Percentiles rank a stretch among this genome's conserved stretches.
Evolutionary conservation across 31 red algal species (phyloP).

Genomic region (Endocladia muricata): DNA sequence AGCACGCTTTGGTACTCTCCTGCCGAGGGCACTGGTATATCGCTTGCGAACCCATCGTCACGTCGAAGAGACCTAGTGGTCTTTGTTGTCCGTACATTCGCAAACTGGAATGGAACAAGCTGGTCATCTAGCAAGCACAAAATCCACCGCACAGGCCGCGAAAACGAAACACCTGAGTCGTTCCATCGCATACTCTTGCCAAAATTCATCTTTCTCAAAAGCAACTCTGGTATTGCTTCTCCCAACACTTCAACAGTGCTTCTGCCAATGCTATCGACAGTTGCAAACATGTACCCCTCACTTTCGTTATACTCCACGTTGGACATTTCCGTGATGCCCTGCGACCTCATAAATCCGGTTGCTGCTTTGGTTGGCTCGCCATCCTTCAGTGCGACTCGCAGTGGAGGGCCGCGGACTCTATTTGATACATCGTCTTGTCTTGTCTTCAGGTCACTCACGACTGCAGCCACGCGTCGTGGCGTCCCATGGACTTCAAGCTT

Average conservation of each 20-base stretch:
- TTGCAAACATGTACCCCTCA: conserved; percentile 75
- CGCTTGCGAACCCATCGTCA: conserved; percentile 40
- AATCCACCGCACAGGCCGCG: conserved; percentile 91
- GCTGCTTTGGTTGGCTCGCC: conserved; percentile 78
- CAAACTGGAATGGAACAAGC: conserved; percentile 78
- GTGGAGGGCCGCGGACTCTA: conserved; percentile 77
- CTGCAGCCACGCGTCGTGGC: conserved; percentile 62
- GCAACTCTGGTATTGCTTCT: conserved; percentile 22
- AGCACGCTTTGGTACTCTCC: conserved; percentile 47
- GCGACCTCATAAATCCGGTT: conserved; percentile 69
- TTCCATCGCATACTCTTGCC: conserved; percentile 90
- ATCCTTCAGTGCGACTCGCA: conserved; percentile 64
- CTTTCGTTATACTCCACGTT: conserved; percentile 32
- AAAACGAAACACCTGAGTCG: conserved; percentile 69
- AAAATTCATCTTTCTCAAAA: conserved; percentile 60
- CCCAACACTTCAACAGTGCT: conserved; percentile 45
- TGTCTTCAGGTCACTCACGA: conserved; percentile 59
- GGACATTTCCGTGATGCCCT: conserved; percentile 49
- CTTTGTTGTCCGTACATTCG: conserved; percentile 40
- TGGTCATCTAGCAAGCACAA: conserved; percentile 75
- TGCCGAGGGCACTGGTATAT: conserved; percentile 47
- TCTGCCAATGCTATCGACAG: conserved; percentile 45
- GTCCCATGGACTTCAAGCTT: conserved; percentile 63
- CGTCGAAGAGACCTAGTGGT: conserved; percentile 58
- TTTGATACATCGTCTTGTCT: conserved; percentile 56